These are phyloP conservation scores for Leccinum uliginosum DNA, from an alignment of 768 basidiomycete species.

Conservation along the genomic window DNA sequence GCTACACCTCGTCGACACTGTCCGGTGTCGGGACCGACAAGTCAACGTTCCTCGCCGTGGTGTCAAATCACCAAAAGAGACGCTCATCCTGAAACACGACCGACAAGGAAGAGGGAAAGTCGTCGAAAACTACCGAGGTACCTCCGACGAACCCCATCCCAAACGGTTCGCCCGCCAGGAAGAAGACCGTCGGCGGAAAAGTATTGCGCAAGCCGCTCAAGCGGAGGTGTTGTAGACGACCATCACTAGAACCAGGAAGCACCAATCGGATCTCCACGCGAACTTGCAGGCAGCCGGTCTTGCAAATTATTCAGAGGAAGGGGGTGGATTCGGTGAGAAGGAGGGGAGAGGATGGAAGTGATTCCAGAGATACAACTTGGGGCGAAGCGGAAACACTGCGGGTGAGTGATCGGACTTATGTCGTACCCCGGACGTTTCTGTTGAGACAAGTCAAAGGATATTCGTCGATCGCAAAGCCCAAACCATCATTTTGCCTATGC, in stretches of 20 bases:
- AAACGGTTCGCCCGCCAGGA: constrained; percentile 68
- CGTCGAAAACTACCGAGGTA: constrained; percentile 54
- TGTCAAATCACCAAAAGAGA: constrained; percentile 77
- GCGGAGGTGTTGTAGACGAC: constrained; percentile 80
- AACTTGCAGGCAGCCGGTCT: constrained; percentile 76
- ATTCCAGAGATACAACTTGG: constrained; percentile 96
- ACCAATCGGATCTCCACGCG: constrained; percentile 80
- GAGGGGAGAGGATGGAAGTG: constrained; percentile 93
- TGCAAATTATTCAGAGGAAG: constrained; percentile 79
- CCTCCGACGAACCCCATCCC: constrained; percentile 44
- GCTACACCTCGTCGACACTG: constrained; percentile 83
- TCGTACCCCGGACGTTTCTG: constrained; percentile 1
- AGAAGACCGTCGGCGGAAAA: constrained; percentile 76
- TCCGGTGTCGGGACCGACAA: constrained; percentile 68
- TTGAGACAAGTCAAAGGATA: constrained; percentile 50
- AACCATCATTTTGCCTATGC: constrained; percentile 86
- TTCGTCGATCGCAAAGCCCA: constrained; percentile 86
- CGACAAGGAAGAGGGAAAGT: constrained; percentile 50
- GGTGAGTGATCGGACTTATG: constrained; percentile 42
- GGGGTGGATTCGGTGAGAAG: constrained; percentile 67
- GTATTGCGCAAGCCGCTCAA: constrained; percentile 84
- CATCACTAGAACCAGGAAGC: constrained; percentile 74
- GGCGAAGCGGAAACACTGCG: constrained; percentile 78
- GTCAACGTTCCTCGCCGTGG: constrained; percentile 73
- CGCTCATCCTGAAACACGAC: constrained; percentile 78